phyloP scores from a whole-genome alignment of 2,329 filamentous ascomycete genomes.

The Nothophaeocryptopus gaeumannii region DNA sequence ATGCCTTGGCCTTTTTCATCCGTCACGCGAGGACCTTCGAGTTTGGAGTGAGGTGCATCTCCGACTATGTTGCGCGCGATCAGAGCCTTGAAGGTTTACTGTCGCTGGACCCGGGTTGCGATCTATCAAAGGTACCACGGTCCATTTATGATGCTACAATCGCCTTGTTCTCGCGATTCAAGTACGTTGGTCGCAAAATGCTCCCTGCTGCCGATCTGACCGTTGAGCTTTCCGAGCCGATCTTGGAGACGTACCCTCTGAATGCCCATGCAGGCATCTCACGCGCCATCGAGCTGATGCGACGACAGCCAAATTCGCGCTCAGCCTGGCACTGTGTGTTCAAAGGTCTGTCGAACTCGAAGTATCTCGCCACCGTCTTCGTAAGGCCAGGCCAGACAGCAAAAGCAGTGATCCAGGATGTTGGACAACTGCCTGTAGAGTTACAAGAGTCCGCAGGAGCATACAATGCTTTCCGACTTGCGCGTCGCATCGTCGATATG shows the following conservation, averaged over 20 bases:
- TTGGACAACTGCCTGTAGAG: too few species aligned
- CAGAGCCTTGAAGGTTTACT: constrained; percentile 15
- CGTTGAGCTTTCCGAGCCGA: constrained; percentile 8
- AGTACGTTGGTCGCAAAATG: neutral
- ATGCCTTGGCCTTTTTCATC: constrained; percentile 57
- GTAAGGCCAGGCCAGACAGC: too few species aligned
- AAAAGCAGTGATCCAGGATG: too few species aligned
- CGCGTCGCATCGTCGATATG: constrained; percentile 14
- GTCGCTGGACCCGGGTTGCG: neutral
- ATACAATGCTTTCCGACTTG: constrained; percentile 25
- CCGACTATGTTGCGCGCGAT: constrained; percentile 6
- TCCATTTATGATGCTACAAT: constrained; percentile 10
- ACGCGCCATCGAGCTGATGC: constrained; percentile 30
- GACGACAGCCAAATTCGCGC: constrained; percentile 14
- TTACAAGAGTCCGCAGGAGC: constrained; percentile 8
- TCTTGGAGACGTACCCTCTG: neutral
- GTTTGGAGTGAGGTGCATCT: constrained; percentile 52
- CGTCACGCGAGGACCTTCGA: constrained; percentile 50
- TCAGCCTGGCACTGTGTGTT: constrained; percentile 30
- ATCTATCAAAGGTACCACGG: constrained; percentile 4
- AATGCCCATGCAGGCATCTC: constrained; percentile 19
- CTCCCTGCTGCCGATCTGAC: neutral
- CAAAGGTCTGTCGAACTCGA: constrained; percentile 17
- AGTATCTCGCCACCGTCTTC: too few species aligned
- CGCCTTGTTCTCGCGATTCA: constrained; percentile 7